phyloP scores from a whole-genome alignment of 192 early-diverging fungal genomes.

The Geranomyces variabilis region DNA sequence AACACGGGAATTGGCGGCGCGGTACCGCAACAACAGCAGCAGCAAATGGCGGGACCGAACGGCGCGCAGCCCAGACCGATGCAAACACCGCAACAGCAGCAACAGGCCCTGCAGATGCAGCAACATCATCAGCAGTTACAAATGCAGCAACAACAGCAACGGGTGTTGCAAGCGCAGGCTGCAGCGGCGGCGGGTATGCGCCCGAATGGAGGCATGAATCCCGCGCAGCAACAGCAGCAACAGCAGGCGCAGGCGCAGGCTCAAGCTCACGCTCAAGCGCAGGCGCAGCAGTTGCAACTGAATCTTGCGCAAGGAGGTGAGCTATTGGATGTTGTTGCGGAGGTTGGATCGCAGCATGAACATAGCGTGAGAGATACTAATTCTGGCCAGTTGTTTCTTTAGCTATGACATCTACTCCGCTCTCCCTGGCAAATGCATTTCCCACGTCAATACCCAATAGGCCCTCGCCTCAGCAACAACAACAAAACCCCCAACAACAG shows the following conservation, averaged over 20 bases:
- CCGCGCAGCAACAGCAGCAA: constrained; percentile 17
- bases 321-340: no score
- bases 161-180: neutral
- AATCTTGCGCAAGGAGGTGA: constrained; percentile 1
- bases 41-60: constrained; percentile 2
- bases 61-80: neutral
- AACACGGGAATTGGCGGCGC: neutral
- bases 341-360: no score
- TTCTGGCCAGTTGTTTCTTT: no score
- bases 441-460: neutral
- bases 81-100: constrained; percentile 21
- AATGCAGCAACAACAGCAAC: constrained; percentile 19
- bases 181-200: neutral
- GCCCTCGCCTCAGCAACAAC: neutral
- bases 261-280: neutral
- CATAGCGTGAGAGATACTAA: no score
- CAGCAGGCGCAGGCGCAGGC: neutral
- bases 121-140: constrained; percentile 22
- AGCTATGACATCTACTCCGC: constrained; percentile 1
- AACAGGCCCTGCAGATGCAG: neutral
- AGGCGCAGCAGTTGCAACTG: constrained; percentile 1
- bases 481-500: constrained; percentile 22
- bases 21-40: constrained; percentile 4
- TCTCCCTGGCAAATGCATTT: constrained; percentile 1
- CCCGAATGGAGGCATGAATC: neutral